Evolutionary conservation across 75 land plant species (phyloP).

Genomic region (Selaginella tamariscina): DNA sequence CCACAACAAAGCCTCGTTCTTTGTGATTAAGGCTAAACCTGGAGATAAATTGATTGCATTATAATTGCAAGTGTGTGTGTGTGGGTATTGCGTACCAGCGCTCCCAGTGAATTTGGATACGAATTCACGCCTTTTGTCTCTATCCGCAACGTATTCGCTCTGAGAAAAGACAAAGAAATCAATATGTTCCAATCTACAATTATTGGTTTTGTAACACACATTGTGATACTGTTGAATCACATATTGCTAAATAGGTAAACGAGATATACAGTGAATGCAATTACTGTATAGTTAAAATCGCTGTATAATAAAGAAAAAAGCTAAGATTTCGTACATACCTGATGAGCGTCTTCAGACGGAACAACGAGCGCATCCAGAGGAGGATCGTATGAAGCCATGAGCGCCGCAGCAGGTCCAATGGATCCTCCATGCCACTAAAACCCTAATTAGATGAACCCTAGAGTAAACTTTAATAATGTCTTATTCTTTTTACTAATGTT

Average conservation of each 20-base stretch:
- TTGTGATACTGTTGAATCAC: no score
- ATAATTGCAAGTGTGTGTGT: background rate
- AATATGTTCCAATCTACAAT: no score
- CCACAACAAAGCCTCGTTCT: constrained; percentile 68
- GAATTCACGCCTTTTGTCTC: constrained; percentile 72
- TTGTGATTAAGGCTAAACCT: constrained; percentile 82
- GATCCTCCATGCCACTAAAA: constrained; percentile 19
- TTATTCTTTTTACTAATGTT: no score
- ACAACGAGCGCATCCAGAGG: constrained; percentile 62
- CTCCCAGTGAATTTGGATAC: constrained; percentile 98
- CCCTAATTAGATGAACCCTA: no score
- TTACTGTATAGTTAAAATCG: no score
- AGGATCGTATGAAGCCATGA: constrained; percentile 63
- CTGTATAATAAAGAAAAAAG: background rate
- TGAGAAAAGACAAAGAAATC: constrained; percentile 20
- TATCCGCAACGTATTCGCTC: constrained; percentile 91
- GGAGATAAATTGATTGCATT: constrained; percentile 11
- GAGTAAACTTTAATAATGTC: no score
- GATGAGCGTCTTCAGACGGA: constrained; percentile 90
- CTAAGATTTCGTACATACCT: constrained; percentile 29
- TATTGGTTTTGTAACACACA: no score
- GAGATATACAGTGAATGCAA: no score
- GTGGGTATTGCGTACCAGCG: constrained; percentile 40
- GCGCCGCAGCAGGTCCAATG: constrained; percentile 51
- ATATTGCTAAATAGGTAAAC: no score